A percentile compares a stretch with the other conserved stretches of the same genome.
phyloP scores from a whole-genome alignment of 805 yeast species.

The Blastobotrys terrestris region DNA sequence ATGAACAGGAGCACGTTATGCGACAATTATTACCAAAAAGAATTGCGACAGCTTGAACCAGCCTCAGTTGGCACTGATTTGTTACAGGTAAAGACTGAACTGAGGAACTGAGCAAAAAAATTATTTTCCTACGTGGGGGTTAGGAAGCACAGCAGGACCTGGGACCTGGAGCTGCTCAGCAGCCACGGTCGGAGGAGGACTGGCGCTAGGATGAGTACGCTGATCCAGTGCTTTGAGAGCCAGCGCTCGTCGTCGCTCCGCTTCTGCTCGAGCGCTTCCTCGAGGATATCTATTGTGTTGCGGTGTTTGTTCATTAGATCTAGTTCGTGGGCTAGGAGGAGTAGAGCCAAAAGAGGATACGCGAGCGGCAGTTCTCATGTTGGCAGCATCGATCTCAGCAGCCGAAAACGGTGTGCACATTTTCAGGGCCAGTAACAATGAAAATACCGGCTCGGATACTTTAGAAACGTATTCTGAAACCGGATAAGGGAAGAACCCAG shows the following conservation, averaged over 20 bases:
- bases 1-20: not conserved
- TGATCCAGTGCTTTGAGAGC: slow-evolving; percentile 32
- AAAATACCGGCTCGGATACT: slow-evolving; percentile 41
- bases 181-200: not conserved
- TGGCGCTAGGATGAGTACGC: not conserved
- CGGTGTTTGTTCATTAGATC: not conserved
- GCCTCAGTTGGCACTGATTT: no score
- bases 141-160: not conserved
- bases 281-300: not conserved
- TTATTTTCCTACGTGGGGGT: not conserved
- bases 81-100: not conserved
- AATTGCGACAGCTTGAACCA: not conserved
- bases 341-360: slow-evolving; percentile 55
- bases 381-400: slow-evolving; percentile 66
- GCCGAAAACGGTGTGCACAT: slow-evolving; percentile 58
- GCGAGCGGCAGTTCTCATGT: slow-evolving; percentile 68
- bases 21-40: not conserved
- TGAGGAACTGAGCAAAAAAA: not conserved
- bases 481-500: slow-evolving; percentile 74
- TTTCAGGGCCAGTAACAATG: slow-evolving; percentile 38
- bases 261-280: slow-evolving; percentile 29
- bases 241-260: slow-evolving; percentile 30
- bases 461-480: slow-evolving; percentile 47
- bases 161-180: not conserved
- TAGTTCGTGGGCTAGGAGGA: slow-evolving; percentile 1